These are phyloP conservation scores for Rhizopogon vinicolor DNA, from an alignment of 768 basidiomycete species.

Conservation along the genomic window DNA sequence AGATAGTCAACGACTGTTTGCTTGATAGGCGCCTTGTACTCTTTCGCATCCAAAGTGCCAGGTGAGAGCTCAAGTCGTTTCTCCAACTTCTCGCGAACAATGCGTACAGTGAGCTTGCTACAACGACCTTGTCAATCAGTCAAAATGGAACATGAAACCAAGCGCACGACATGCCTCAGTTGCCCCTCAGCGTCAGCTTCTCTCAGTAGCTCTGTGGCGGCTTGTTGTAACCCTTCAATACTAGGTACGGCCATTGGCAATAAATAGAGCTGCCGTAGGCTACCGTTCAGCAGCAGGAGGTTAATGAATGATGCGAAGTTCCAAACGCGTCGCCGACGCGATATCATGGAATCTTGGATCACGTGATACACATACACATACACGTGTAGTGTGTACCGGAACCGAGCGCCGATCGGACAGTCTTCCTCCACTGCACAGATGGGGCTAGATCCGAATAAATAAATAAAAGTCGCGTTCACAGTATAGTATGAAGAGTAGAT, in stretches of 20 bases:
- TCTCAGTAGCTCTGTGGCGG: slow-evolving; percentile 16
- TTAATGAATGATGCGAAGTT: no score
- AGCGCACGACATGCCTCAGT: slow-evolving; percentile 10
- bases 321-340: not conserved
- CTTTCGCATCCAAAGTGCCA: slow-evolving; percentile 36
- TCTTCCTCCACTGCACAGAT: no score
- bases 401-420: no score
- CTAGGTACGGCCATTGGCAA: slow-evolving; percentile 11
- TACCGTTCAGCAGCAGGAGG: no score
- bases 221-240: slow-evolving; percentile 11
- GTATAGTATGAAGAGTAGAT: not conserved
- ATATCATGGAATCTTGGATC: not conserved
- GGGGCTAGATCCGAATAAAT: no score
- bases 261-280: not conserved
- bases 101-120: slow-evolving; percentile 39
- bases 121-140: not conserved
- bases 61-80: slow-evolving; percentile 36
- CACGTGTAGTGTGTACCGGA: not conserved
- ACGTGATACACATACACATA: not conserved
- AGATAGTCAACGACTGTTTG: slow-evolving; percentile 12
- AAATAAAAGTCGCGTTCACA: no score
- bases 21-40: slow-evolving; percentile 47
- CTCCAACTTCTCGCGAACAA: slow-evolving; percentile 50
- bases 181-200: slow-evolving; percentile 16
- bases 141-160: not conserved